Conservation (phyloP, 805 yeast genomes). For the Millerozyma miso region DNA sequence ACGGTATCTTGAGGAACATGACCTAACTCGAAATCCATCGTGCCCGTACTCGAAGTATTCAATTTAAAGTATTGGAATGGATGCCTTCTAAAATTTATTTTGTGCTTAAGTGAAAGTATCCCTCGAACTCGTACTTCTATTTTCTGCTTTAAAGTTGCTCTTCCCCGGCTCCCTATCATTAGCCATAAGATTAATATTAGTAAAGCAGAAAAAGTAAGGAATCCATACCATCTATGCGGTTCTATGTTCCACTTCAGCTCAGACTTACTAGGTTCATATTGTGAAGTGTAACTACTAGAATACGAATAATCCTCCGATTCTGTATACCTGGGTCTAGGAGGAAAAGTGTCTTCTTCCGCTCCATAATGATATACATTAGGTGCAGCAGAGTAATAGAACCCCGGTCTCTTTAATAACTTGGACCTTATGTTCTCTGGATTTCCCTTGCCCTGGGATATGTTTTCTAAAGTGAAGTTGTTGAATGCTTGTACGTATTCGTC, state of each 20-base stretch:
- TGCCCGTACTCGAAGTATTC: not conserved
- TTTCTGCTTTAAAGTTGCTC: constrained; percentile 10
- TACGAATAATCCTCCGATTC: constrained; percentile 15
- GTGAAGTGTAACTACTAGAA: constrained; percentile 26
- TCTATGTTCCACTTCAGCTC: constrained; percentile 41
- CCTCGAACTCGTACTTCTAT: constrained; percentile 3
- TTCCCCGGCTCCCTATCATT: constrained; percentile 28
- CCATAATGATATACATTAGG: constrained; percentile 48
- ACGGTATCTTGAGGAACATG: not conserved
- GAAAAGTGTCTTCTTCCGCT: constrained; percentile 43
- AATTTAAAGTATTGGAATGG: not conserved
- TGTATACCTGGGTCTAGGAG: constrained; percentile 40
- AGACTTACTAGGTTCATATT: constrained; percentile 21
- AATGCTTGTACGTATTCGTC: constrained; percentile 47
- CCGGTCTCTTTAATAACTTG: constrained; percentile 27
- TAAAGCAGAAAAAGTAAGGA: constrained; percentile 24
- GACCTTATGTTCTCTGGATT: constrained; percentile 1
- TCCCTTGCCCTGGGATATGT: constrained; percentile 13
- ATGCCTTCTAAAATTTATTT: not conserved
- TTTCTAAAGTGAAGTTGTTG: constrained; percentile 23
- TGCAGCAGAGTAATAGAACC: constrained; percentile 46
- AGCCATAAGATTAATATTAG: constrained; percentile 23
- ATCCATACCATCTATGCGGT: constrained; percentile 41
- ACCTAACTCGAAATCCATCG: not conserved
- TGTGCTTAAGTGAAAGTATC: not conserved